phyloP scores from a whole-genome alignment of 78 protist species.

The Dictyostelium citrinum region DNA sequence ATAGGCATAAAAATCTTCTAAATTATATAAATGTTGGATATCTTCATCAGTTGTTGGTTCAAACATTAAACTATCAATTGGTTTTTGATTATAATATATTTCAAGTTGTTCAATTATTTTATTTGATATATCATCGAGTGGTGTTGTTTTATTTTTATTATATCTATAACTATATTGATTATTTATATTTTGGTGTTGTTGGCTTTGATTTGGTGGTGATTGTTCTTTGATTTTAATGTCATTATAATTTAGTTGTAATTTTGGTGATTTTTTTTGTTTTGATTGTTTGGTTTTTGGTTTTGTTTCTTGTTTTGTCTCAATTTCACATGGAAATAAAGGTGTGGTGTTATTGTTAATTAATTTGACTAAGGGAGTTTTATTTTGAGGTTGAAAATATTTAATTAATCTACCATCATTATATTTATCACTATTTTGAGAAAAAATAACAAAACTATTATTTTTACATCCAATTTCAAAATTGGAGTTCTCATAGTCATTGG shows the following conservation, averaged over 20 bases:
- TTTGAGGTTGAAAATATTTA: background rate
- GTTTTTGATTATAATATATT: background rate
- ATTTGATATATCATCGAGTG: background rate
- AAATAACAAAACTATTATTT: background rate
- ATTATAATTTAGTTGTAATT: background rate
- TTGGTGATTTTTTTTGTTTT: background rate
- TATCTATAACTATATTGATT: background rate
- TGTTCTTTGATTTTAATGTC: background rate
- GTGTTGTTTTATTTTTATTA: background rate
- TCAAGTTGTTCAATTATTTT: background rate
- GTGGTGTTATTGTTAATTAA: background rate
- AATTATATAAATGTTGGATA: background rate
- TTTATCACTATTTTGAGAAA: background rate
- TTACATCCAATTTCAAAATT: background rate
- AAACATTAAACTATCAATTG: background rate
- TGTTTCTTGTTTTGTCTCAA: background rate
- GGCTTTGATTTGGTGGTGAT: background rate
- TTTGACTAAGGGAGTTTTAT: too few species aligned
- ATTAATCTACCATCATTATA: background rate
- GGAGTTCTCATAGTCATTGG: background rate
- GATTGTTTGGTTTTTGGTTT: background rate
- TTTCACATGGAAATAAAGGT: background rate
- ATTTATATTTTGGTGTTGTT: background rate
- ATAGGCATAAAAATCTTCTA: background rate
- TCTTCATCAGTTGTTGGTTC: background rate